phyloP scores from a whole-genome alignment of 2,329 filamentous ascomycete species.

The Diaporthe batatas region DNA sequence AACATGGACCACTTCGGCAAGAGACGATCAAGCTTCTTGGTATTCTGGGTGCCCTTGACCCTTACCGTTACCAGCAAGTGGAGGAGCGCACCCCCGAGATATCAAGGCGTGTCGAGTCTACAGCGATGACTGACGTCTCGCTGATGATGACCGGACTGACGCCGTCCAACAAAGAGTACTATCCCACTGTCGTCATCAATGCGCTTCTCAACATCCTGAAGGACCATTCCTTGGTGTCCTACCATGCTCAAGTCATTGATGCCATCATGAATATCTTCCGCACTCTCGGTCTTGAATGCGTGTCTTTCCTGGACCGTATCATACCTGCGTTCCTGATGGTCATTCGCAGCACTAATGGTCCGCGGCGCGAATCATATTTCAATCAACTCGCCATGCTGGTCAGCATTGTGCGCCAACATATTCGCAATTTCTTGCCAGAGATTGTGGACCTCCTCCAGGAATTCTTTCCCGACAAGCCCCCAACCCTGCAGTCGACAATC shows the following conservation, averaged over 20 bases:
- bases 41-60: constrained; percentile 93
- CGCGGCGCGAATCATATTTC: constrained; percentile 93
- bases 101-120: constrained; percentile 74
- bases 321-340: constrained; percentile 94
- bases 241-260: constrained; percentile 94
- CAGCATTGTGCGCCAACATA: constrained; percentile 95
- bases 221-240: constrained; percentile 88
- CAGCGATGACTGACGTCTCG: constrained; percentile 88
- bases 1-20: constrained; percentile 85
- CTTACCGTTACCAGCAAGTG: constrained; percentile 96
- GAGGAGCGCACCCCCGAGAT: constrained; percentile 89
- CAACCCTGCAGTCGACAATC: constrained; percentile 90
- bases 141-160: constrained; percentile 98
- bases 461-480: constrained; percentile 83
- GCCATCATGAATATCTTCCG: constrained; percentile 99
- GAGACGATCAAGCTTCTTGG: constrained; percentile 98
- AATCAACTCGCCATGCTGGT: constrained; percentile 95
- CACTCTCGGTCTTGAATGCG: constrained; percentile 94
- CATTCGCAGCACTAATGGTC: constrained; percentile 83
- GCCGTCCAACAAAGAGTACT: constrained; percentile 98
- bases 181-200: constrained; percentile 97
- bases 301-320: constrained; percentile 93
- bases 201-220: constrained; percentile 92
- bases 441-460: constrained; percentile 90
- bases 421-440: constrained; percentile 87